Evolutionary conservation across 495 filamentous ascomycete genomes (phyloP).

Genomic region (Trichoderma parareesei): DNA sequence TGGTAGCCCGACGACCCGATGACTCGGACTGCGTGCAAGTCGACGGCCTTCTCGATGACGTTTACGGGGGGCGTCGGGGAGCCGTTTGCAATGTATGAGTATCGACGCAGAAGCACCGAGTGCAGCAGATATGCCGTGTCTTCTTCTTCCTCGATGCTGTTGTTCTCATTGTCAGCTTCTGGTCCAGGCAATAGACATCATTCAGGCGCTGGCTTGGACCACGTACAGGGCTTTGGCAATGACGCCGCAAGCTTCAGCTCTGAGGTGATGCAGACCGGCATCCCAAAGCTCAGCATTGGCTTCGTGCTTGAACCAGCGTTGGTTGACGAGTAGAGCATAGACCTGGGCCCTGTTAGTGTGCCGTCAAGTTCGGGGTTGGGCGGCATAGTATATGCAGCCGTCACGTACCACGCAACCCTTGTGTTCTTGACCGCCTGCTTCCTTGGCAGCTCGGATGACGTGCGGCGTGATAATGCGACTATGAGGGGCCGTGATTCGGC

Average conservation of each 20-base stretch:
- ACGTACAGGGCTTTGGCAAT: constrained; percentile 80
- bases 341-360: constrained; percentile 55
- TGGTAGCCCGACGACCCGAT: constrained; percentile 94
- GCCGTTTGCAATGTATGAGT: constrained; percentile 67
- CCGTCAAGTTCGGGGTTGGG: not conserved
- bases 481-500: constrained; percentile 64
- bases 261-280: constrained; percentile 68
- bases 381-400: not conserved
- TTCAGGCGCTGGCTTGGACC: not conserved
- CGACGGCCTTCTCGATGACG: constrained; percentile 84
- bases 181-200: constrained; percentile 1
- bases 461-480: constrained; percentile 71
- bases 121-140: constrained; percentile 69
- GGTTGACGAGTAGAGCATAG: constrained; percentile 78
- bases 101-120: constrained; percentile 80
- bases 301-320: constrained; percentile 86
- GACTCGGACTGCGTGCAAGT: constrained; percentile 78
- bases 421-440: constrained; percentile 72
- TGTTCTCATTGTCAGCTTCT: not conserved
- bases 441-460: constrained; percentile 68
- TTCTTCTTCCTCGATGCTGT: constrained; percentile 72
- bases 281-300: constrained; percentile 81
- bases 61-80: constrained; percentile 68
- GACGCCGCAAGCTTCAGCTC: constrained; percentile 83
- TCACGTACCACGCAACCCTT: constrained; percentile 57